Evolutionary conservation across 805 yeast species (phyloP), one percentile per base, ranked within the genome.

Genomic region (Saturnispora serradocipensis): DNA sequence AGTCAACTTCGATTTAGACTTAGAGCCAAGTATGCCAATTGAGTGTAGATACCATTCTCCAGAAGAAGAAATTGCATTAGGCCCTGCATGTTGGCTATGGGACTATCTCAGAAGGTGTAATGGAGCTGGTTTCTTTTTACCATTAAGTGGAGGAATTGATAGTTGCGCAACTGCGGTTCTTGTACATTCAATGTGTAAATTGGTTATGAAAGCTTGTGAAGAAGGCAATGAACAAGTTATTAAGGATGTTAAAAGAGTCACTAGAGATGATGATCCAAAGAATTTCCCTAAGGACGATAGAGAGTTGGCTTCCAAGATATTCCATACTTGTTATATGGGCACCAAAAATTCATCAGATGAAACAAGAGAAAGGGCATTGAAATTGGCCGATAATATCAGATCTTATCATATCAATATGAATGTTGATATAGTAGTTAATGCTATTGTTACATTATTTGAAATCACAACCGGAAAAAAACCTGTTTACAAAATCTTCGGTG

Each of bases 41-140:
- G 72, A 71, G 5, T 74, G 84, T 43, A 75, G 74, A 38, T 84
- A 85, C 60, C 95, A 86, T 67, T 62, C 72, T 2, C 97, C 99
- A 3, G 96, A 90, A 62, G 97, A 93, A 68, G 99, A 93, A 67
- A 91, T 93, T 58, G 97, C 98, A 0, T 72, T 87, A 43, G 99
- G 99, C 0, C 99, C 99, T 0, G 99, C 99, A 0, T 93, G 99
- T 67, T 93, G 99, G 99, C 68, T 93, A 56, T 93, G 99, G 99
- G 99, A 93, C 67, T 93, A 93, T 63, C 74, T 93, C 53, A 79
- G 99, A 66, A 78, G 99, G 57, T 88, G 95, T 59, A 80, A 80
- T 58, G 86, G 93, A 48, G 88, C 89, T 0, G 99, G 99, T 0
- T 93, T 76, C 65, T 95, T 93, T 68, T 72, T 93, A 45, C 98